These are phyloP conservation scores for Nemania sp. DNA, from an alignment of 2,329 filamentous ascomycete species.

Conservation along the genomic window DNA sequence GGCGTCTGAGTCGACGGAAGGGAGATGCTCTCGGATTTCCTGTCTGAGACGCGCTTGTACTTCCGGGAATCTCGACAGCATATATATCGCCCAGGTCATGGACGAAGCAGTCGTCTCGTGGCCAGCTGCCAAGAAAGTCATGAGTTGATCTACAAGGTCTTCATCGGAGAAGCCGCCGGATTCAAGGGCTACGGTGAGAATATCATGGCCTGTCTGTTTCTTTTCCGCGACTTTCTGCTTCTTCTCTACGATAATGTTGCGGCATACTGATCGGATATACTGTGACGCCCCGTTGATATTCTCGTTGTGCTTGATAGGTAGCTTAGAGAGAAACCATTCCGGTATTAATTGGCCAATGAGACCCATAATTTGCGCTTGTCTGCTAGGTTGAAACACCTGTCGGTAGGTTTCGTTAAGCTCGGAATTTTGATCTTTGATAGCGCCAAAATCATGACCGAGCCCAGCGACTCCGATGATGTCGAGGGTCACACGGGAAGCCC, in stretches of 20 bases:
- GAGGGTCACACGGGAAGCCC: slow-evolving; percentile 76
- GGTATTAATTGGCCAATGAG: slow-evolving; percentile 73
- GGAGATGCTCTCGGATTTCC: slow-evolving; percentile 55
- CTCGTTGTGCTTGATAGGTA: slow-evolving; percentile 80
- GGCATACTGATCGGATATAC: slow-evolving; percentile 74
- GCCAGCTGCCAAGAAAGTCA: slow-evolving; percentile 59
- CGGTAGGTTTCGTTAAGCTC: slow-evolving; percentile 69
- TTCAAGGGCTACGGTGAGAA: slow-evolving; percentile 54
- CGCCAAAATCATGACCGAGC: slow-evolving; percentile 76
- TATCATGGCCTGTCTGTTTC: slow-evolving; percentile 55
- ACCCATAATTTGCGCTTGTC: slow-evolving; percentile 65
- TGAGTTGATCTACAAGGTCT: slow-evolving; percentile 55
- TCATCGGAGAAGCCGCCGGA: slow-evolving; percentile 55
- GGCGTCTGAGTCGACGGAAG: slow-evolving; percentile 50
- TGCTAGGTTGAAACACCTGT: slow-evolving; percentile 65
- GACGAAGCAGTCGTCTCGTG: slow-evolving; percentile 59
- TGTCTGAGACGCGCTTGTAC: slow-evolving; percentile 55
- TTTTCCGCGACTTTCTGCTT: slow-evolving; percentile 64
- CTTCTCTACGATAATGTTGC: slow-evolving; percentile 77
- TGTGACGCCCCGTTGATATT: slow-evolving; percentile 67
- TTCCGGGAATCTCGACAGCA: slow-evolving; percentile 52
- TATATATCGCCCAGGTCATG: slow-evolving; percentile 57
- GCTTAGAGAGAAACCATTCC: slow-evolving; percentile 65
- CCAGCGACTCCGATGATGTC: slow-evolving; percentile 82
- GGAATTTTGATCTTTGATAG: slow-evolving; percentile 71